Evolutionary conservation across 2,329 filamentous ascomycete species (phyloP).

Genomic region (Aspergillus tubingensis): DNA sequence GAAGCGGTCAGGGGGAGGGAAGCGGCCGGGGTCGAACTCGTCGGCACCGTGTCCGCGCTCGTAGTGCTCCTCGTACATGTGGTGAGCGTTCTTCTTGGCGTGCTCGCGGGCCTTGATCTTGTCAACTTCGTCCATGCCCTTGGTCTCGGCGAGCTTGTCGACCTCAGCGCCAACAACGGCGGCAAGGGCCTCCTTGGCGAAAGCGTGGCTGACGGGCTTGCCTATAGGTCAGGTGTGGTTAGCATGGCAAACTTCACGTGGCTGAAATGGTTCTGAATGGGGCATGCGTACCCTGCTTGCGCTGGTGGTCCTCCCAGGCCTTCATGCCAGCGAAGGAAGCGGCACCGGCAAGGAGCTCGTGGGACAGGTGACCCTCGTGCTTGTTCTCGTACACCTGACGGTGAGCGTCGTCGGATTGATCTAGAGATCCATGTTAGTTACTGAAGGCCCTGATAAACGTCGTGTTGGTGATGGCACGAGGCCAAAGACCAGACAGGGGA

Average conservation of each 20-base stretch:
- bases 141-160: slow-evolving; percentile 73
- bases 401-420: slow-evolving; percentile 56
- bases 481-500: background rate
- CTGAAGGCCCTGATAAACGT: background rate
- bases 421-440: slow-evolving; percentile 32
- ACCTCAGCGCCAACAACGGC: slow-evolving; percentile 73
- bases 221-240: slow-evolving; percentile 45
- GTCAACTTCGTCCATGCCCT: slow-evolving; percentile 64
- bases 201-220: slow-evolving; percentile 69
- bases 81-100: slow-evolving; percentile 52
- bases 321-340: slow-evolving; percentile 80
- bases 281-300: slow-evolving; percentile 59
- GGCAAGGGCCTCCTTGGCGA: slow-evolving; percentile 76
- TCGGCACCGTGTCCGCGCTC: slow-evolving; percentile 46
- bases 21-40: slow-evolving; percentile 54
- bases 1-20: slow-evolving; percentile 4
- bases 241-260: background rate
- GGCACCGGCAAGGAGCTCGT: slow-evolving; percentile 74
- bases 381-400: slow-evolving; percentile 55
- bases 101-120: slow-evolving; percentile 57
- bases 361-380: slow-evolving; percentile 66
- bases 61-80: slow-evolving; percentile 66
- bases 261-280: background rate
- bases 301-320: slow-evolving; percentile 74
- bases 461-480: background rate